A percentile compares a stretch with the other conserved stretches of the same genome.
Evolutionary conservation across 1,284 basidiomycete genomes (phyloP).

Genomic region (Cystobasidiaceae sp.): DNA sequence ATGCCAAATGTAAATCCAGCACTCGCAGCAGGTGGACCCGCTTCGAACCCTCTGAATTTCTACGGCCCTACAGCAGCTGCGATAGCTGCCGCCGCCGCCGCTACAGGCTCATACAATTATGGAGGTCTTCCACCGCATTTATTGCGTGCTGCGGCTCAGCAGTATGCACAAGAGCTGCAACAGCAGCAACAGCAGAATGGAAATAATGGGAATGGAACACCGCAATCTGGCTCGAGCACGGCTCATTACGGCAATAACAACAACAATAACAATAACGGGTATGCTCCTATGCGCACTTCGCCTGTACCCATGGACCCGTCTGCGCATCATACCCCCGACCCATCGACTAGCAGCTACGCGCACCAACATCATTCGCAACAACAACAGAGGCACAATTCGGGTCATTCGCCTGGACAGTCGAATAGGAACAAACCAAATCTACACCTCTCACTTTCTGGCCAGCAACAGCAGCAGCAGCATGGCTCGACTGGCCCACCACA

Average conservation of each 20-base stretch:
- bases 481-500: too few relatives aligned
- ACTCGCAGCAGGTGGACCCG: too few relatives aligned
- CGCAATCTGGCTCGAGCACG: too few relatives aligned
- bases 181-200: constrained; percentile 12
- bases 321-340: too few relatives aligned
- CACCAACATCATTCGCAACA: not conserved
- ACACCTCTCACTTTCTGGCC: not conserved
- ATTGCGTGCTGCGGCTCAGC: constrained; percentile 12
- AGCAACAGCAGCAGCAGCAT: too few relatives aligned
- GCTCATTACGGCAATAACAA: too few relatives aligned
- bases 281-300: not conserved
- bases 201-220: too few relatives aligned
- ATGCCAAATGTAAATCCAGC: constrained; percentile 17
- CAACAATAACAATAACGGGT: not conserved
- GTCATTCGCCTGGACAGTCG: too few relatives aligned
- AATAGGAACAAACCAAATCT: too few relatives aligned
- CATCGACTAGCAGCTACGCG: not conserved
- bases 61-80: constrained; percentile 5
- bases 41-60: constrained; percentile 4
- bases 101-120: not conserved
- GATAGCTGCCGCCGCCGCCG: constrained; percentile 4
- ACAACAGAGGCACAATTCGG: constrained; percentile 3
- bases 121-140: constrained; percentile 12
- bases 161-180: not conserved
- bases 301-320: not conserved